phyloP scores from a whole-genome alignment of 768 basidiomycete genomes.

The Mycena kentingensis region DNA sequence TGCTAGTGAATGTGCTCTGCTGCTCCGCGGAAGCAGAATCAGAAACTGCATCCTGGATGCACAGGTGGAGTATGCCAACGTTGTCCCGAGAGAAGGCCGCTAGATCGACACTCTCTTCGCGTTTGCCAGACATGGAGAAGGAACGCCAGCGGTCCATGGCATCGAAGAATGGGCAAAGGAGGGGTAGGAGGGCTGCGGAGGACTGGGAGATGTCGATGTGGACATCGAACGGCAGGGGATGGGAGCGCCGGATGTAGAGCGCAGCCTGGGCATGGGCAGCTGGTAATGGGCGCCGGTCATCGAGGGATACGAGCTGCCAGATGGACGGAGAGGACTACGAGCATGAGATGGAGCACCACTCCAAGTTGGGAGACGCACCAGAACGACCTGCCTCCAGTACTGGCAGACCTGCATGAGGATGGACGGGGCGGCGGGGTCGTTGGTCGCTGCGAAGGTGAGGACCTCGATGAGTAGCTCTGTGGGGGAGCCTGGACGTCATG shows the following conservation, averaged over 20 bases:
- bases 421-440: conserved; percentile 51
- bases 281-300: conserved; percentile 39
- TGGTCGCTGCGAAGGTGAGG: conserved; percentile 45
- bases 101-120: conserved; percentile 36
- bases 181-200: conserved; percentile 56
- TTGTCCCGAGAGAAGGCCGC: conserved; percentile 28
- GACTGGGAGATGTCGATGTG: conserved; percentile 46
- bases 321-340: conserved; percentile 51
- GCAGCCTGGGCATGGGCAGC: conserved; percentile 50
- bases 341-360: background rate
- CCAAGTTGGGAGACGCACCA: background rate
- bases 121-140: conserved; percentile 46
- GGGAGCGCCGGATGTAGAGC: conserved; percentile 56
- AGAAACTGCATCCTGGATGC: conserved; percentile 36
- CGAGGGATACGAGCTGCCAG: conserved; percentile 61
- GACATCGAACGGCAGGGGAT: conserved; percentile 57
- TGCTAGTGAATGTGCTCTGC: conserved; percentile 37
- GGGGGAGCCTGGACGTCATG: conserved; percentile 48
- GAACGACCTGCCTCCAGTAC: conserved; percentile 57
- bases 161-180: conserved; percentile 64
- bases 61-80: conserved; percentile 41
- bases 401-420: conserved; percentile 55
- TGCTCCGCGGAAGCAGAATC: conserved; percentile 34
- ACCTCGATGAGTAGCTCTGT: conserved; percentile 69
- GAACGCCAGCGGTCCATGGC: conserved; percentile 60